Evolutionary conservation across 2,329 filamentous ascomycete genomes (phyloP), one percentile per base, ranked within the genome.

Genomic region (Aureobasidium sp.): DNA sequence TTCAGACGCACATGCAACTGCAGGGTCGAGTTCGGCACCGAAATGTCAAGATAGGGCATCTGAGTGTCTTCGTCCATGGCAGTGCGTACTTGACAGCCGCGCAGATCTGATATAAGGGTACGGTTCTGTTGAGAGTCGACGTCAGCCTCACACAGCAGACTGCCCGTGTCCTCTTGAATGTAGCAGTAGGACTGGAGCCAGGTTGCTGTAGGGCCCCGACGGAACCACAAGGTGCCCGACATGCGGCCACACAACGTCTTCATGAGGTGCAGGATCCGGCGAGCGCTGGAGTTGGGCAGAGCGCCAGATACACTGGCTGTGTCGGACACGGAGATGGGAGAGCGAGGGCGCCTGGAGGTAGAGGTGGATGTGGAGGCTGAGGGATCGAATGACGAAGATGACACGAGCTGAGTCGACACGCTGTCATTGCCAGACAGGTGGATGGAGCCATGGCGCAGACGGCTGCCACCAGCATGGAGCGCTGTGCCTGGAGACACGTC

Each of bases 201-300:
- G 1, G 77, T 74, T 14, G 77, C 80, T 21, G 74, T 72, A 12
- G 76, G 73, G 32, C 81, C 80, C 38, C 75, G 75, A 61, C 85
- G 81, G 64, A 88, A 91, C 58, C 88, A 84, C 25, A 90, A 75
- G 59, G 85, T 82, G 53, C 88, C 88, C 61, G 83, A 83, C 87
- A 91, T 93, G 59, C 83, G 79, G 24, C 88, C 88, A 62, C 84
- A 86, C 6, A 89, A 72, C 21, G 79, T 83, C 66, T 84, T 87
- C 86, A 93, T 91, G 56, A 93, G 70, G 61, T 81, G 76, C 51
- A 90, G 71, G 22, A 91, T 78, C 63, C 82, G 86, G 60, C 84
- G 84, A 34, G 85, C 81, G 67, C 90, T 84, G 17, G 79, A 77
- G 32, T 61, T 71, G 60, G 53, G 72, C 61, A 64, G 65, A 57